Evolutionary conservation across 495 filamentous ascomycete species (phyloP).

Genomic region (Hypoxylon lienhwacheense): DNA sequence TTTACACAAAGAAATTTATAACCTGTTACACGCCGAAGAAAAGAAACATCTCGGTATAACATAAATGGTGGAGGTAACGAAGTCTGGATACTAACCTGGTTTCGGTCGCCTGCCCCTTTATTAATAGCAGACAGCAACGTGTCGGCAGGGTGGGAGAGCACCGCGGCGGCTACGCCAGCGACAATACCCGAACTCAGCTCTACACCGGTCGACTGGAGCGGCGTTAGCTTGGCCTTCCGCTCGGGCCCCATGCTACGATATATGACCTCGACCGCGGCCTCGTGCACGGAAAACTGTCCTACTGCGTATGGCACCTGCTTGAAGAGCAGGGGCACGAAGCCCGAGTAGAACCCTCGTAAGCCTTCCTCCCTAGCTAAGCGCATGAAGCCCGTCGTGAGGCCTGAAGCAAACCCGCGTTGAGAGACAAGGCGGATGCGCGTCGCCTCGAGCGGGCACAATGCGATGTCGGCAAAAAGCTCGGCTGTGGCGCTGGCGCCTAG

Average conservation of each 20-base stretch:
- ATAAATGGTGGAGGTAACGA: too few relatives aligned
- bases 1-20: too few relatives aligned
- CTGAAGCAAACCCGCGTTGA: conserved; percentile 67
- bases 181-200: conserved; percentile 83
- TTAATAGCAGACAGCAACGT: conserved; percentile 92
- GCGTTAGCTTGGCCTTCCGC: conserved; percentile 38
- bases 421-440: conserved; percentile 79
- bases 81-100: too few relatives aligned
- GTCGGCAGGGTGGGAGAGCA: conserved; percentile 85
- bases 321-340: conserved; percentile 75
- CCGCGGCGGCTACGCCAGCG: conserved; percentile 83
- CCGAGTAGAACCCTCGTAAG: conserved; percentile 74
- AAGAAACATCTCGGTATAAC: too few relatives aligned
- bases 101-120: conserved; percentile 57
- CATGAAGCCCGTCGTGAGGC: conserved; percentile 65
- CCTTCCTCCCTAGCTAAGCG: conserved; percentile 72
- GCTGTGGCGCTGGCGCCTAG: conserved; percentile 70
- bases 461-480: conserved; percentile 79
- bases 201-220: conserved; percentile 62
- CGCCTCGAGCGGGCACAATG: conserved; percentile 74
- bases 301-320: conserved; percentile 61
- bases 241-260: conserved; percentile 42
- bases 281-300: conserved; percentile 43
- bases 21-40: too few relatives aligned
- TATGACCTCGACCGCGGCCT: conserved; percentile 41